A percentile compares a stretch with the other conserved stretches of the same genome.
Evolutionary conservation across 129 eudicot genomes (phyloP).

Genomic region (Sambucus nigra): DNA sequence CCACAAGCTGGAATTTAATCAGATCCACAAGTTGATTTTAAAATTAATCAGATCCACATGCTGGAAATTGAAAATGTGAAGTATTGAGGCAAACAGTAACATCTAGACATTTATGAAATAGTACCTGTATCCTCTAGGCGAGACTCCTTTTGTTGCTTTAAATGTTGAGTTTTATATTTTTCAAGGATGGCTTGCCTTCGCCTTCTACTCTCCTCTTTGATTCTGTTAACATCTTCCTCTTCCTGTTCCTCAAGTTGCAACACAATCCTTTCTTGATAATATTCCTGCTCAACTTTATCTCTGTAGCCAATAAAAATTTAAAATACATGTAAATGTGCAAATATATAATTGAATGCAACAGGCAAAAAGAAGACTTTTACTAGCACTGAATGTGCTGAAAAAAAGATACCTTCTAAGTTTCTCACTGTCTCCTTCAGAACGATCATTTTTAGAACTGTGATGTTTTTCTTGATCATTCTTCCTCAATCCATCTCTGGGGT

Average conservation of each 20-base stretch:
- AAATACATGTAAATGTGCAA: constrained; percentile 6
- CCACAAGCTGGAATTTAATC: too few relatives aligned
- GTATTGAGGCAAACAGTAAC: neutral
- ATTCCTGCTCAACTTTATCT: constrained; percentile 49
- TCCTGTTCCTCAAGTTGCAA: constrained; percentile 70
- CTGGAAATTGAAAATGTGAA: neutral
- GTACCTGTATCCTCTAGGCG: constrained; percentile 27
- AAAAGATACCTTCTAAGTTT: constrained; percentile 40
- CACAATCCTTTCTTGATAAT: constrained; percentile 43
- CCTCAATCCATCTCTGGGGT: constrained; percentile 32
- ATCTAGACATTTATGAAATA: neutral
- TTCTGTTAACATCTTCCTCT: constrained; percentile 81
- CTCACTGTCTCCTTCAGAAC: constrained; percentile 23
- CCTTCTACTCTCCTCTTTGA: constrained; percentile 94
- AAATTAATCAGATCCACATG: too few relatives aligned
- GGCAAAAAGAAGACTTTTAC: neutral
- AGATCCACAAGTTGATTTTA: too few relatives aligned
- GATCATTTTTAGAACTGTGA: constrained; percentile 18
- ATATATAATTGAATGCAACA: constrained; percentile 3
- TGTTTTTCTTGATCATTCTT: constrained; percentile 28
- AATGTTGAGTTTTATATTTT: constrained; percentile 56
- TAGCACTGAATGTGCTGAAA: neutral
- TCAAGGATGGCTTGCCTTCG: constrained; percentile 87
- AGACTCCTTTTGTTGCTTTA: constrained; percentile 29
- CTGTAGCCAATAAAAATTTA: constrained; percentile 35